Conservation (phyloP, 495 filamentous ascomycete genomes). For the Penicillium argentinense region DNA sequence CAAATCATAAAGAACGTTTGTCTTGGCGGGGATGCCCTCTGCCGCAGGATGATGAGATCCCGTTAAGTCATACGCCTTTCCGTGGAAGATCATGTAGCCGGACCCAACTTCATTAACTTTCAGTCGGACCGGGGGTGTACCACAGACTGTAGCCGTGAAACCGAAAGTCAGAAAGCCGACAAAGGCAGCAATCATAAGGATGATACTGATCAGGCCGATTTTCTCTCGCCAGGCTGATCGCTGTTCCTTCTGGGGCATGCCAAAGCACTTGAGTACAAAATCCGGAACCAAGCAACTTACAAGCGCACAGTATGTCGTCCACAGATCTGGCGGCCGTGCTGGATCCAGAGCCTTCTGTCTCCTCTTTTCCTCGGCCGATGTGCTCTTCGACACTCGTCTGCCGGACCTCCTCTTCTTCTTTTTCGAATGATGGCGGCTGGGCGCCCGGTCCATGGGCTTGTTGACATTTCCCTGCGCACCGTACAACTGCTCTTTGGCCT, state of each 20-base stretch:
- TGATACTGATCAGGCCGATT: constrained; percentile 94
- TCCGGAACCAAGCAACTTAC: constrained; percentile 95
- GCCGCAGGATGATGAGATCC: constrained; percentile 75
- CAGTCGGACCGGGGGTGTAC: constrained; percentile 61
- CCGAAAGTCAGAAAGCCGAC: constrained; percentile 98
- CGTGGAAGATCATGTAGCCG: constrained; percentile 96
- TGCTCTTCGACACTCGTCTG: constrained; percentile 47
- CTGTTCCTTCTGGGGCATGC: constrained; percentile 83
- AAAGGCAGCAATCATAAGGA: constrained; percentile 79
- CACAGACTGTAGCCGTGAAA: constrained; percentile 88
- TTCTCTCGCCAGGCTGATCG: constrained; percentile 97
- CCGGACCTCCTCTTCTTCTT: constrained; percentile 49
- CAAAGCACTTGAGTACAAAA: constrained; percentile 78
- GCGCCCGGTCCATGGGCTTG: constrained; percentile 49
- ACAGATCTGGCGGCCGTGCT: constrained; percentile 79
- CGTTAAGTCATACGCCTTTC: constrained; percentile 77
- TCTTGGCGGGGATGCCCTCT: constrained; percentile 63
- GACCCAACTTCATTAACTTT: constrained; percentile 74
- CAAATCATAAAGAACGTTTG: constrained; percentile 85
- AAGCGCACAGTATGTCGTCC: constrained; percentile 92
- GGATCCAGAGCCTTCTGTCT: constrained; percentile 65
- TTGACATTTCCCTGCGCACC: constrained; percentile 43
- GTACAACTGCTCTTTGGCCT: constrained; percentile 40
- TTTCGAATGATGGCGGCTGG: constrained; percentile 42
- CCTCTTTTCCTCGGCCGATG: constrained; percentile 57